Percentiles rank a stretch among this genome's conserved stretches.
Conservation (phyloP, 129 eudicot species). For the Ambrosia trifida region DNA sequence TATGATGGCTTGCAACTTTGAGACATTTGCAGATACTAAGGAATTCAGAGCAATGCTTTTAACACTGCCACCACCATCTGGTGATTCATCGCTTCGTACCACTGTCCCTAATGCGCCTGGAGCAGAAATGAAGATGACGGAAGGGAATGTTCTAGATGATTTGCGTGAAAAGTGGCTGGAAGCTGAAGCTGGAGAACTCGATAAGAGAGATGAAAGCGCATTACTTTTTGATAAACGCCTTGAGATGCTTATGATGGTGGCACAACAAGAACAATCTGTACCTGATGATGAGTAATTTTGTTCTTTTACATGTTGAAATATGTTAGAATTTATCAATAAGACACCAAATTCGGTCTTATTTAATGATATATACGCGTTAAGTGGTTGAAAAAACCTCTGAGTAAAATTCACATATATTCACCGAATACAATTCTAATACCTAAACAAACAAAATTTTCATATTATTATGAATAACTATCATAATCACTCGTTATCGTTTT, state of each 20-base stretch:
- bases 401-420: constrained; percentile 33
- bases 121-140: constrained; percentile 56
- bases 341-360: constrained; percentile 11
- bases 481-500: constrained; percentile 20
- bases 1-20: constrained; percentile 77
- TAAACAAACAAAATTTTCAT: constrained; percentile 8
- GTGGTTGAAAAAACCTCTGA: constrained; percentile 1
- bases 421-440: constrained; percentile 25
- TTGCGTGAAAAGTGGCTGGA: constrained; percentile 97
- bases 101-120: constrained; percentile 98
- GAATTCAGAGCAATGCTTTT: constrained; percentile 85
- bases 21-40: constrained; percentile 81
- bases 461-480: constrained; percentile 14
- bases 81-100: constrained; percentile 83
- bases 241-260: constrained; percentile 85
- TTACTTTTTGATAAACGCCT: constrained; percentile 81
- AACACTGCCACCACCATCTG: constrained; percentile 92
- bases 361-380: constrained; percentile 9
- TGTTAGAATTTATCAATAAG: constrained; percentile 4
- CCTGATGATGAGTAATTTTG: constrained; percentile 12
- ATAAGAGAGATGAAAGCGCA: constrained; percentile 85
- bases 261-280: constrained; percentile 56
- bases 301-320: constrained; percentile 18
- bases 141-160: constrained; percentile 84
- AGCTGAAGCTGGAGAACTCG: constrained; percentile 94